Evolutionary conservation across 768 basidiomycete species (phyloP), one percentile per base, ranked within the genome.

Genomic region (Guyanaporus albipodus): DNA sequence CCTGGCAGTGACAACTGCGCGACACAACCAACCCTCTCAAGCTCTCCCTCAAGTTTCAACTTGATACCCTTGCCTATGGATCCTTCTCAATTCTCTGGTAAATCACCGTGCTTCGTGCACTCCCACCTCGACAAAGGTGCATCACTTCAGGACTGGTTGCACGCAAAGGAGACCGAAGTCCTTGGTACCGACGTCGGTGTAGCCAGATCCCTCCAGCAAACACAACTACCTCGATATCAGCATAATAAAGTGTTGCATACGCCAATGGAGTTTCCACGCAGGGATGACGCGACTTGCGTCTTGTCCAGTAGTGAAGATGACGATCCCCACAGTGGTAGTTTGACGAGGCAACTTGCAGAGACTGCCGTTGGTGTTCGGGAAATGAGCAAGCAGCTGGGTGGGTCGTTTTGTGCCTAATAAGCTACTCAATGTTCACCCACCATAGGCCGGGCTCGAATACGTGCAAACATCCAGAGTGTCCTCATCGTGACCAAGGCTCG

Each of bases 301-400:
- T 42, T 62, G 32, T 33, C 61, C 15, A 38, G 46, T 23, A 42
- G 27, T 37, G 78, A 76, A 38, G 83, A 82, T 24, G 83, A 85
- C 23, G 83, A 88, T 19, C 84, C 83, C 36, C 82, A 80, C 51
- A 79, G 77, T 1, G 78, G 79, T 34, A 94, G 85, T 62, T 68
- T 98, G 58, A 98, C 96, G 6, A 85, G 80, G 62, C 91, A 93
- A 56, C 76, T 99, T 12, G 96, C 95, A 8, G 95, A 95, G 71
- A 99, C 96, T 17, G 96, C 96, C 15, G 90, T 92, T 11, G 88
- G 92, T 31, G 96, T 99, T 10, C 79, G 96, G 38, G 96, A 99
- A 70, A 94, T 97, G 92, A 95, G 92, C 80, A 95, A 95, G 67
- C 91, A 95, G 66, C 83, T 99, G 15, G 96, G 95, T 91, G 57